Evolutionary conservation across 2,329 filamentous ascomycete genomes (phyloP), one percentile per base, ranked within the genome.

Genomic region (Monosporascus sp.): DNA sequence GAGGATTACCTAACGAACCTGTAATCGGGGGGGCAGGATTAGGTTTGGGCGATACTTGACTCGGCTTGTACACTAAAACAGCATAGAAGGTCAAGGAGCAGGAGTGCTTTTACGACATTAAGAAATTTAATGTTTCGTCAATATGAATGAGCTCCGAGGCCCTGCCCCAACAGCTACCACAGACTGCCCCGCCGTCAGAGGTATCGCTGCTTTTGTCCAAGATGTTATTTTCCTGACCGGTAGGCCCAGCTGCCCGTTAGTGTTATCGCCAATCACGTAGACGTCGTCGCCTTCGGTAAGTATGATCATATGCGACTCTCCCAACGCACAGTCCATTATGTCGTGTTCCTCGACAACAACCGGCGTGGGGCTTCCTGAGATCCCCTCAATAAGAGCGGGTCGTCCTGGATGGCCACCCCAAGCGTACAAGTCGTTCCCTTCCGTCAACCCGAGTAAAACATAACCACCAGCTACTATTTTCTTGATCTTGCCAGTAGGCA

Each of bases 1-100:
- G 94, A 99, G 79, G 94, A 99, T 74, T 99, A 99, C 78, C 78
- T 99, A 74, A 97, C 94, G 73, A 97, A 96, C 82, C 85, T 99
- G 82, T 97, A 82, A 85, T 69, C 53, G 55, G 50, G 50, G 58
- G 43, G 53, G 60, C 57, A 52, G 61, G 60, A 61, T 55, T 59
- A 54, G 56, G 46, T 60, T 60, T 58, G 52, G 50, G 56, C 60
- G 56, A 61, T 54, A 62, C 63, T 65, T 64, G 55, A 62, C 63
- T 65, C 63, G 63, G 64, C 60, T 66, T 78, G 74, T 78, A 78
- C 67, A 72, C 75, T 77, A 78, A 70, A 71, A 58, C 66, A 69
- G 71, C 73, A 77, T 72, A 74, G 69, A 72, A 54, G 66, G 60
- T 62, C 65, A 71, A 66, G 62, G 68, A 62, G 65, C 65, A 70